phyloP scores from a whole-genome alignment of 2,329 filamentous ascomycete species.

The Cladosporium sp. region DNA sequence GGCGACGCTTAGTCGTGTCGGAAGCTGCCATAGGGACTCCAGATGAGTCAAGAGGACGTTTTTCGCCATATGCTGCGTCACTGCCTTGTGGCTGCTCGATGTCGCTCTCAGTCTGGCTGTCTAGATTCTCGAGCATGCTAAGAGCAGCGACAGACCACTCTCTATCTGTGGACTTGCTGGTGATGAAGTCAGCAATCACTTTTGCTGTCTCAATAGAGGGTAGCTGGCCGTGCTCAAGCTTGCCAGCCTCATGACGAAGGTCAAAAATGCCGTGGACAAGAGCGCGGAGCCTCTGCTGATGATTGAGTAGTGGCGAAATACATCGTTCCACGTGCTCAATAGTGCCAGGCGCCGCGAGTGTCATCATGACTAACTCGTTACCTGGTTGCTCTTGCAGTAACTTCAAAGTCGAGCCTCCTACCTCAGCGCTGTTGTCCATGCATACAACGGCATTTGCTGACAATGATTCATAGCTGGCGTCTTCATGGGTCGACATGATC shows the following conservation, averaged over 20 bases:
- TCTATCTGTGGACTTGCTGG: constrained; percentile 11
- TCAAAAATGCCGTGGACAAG: constrained; percentile 35
- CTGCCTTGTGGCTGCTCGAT: constrained; percentile 9
- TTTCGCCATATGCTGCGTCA: constrained; percentile 12
- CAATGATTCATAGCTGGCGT: constrained; percentile 10
- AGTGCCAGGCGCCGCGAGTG: constrained; percentile 37
- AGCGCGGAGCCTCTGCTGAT: constrained; percentile 30
- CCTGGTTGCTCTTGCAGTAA: not conserved
- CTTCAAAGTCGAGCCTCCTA: constrained; percentile 1
- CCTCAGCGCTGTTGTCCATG: constrained; percentile 32
- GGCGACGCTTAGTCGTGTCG: constrained; percentile 24
- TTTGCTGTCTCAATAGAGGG: constrained; percentile 20
- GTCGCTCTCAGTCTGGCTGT: constrained; percentile 32
- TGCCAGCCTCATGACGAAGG: constrained; percentile 32
- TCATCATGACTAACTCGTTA: not conserved
- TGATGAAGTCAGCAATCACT: constrained; percentile 21
- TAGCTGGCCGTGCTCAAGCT: constrained; percentile 25
- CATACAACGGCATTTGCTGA: constrained; percentile 39
- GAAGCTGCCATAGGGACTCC: constrained; percentile 3
- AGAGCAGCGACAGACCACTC: constrained; percentile 26
- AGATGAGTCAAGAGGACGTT: constrained; percentile 16
- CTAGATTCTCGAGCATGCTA: constrained; percentile 26
- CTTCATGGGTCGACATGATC: constrained; percentile 29
- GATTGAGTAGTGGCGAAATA: constrained; percentile 25
- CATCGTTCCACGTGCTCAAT: constrained; percentile 44